Evolutionary conservation across 495 filamentous ascomycete genomes (phyloP), one percentile per base, ranked within the genome.

Genomic region (Penicillium robsamsonii): DNA sequence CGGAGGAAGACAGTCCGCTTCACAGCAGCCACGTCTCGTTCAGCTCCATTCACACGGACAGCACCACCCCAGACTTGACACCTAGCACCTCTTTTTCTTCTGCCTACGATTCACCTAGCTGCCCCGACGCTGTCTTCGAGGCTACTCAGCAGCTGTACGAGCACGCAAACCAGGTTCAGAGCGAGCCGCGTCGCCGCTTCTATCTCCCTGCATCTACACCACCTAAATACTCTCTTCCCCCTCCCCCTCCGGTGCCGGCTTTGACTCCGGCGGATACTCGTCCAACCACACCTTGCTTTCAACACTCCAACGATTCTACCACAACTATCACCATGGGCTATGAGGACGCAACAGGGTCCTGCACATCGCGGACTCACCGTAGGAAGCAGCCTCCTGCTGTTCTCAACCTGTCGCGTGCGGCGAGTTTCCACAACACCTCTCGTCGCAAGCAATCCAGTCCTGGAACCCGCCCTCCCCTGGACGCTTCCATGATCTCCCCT

Each of bases 1-100:
- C 51, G 18, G 67, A 71, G 55, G 66, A 69, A 37, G 44, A 27
- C 12, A 58, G 66, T 43, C 46, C 56, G 13, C 29, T 63, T 4
- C 67, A 73, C 53, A 64, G 69, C 29, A 71, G 66, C 25, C 70
- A 77, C 27, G 47, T 59, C 25, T 77, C 75, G 1, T 76, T 70
- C 56, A 73, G 72, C 59, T 77, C 75, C 1, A 62, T 69, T 1
- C 61, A 71, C 2, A 69, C 70, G 10, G 72, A 74, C 33, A 61
- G 50, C 24, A 64, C 60, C 4, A 73, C 69, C 1, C 75, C 75
- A 1, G 72, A 79, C 38, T 53, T 79, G 50, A 79, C 73, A 0
- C 75, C 75, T 0, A 79, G 74, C 63, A 77, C 70, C 56, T 79
- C 75, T 1, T 77, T 79, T 59, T 77, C 75, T 35, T 78, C 75